Evolutionary conservation across 352 stramenopile species (phyloP), one percentile per base, ranked within the genome.

Genomic region (Globisporangium spinosum): DNA sequence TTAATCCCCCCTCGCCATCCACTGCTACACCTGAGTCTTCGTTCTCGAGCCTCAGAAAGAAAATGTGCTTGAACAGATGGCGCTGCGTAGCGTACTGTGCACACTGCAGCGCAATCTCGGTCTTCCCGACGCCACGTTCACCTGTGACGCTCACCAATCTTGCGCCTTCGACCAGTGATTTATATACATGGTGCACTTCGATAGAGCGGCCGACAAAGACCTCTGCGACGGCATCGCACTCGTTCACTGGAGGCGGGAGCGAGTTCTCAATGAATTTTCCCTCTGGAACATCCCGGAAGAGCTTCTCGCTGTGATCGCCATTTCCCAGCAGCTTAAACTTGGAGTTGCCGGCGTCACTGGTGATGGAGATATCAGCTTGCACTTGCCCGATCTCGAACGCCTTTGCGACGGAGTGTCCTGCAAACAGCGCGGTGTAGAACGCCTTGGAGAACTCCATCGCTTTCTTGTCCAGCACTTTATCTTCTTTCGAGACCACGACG

Each of bases 361-460:
- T 73, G 62, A 84, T 85, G 32, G 79, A 80, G 34, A 93, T 89
- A 57, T 92, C 78, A 34, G 87, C 86, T 55, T 91, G 83, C 5
- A 92, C 83, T 51, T 90, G 79, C 5, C 87, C 89, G 62, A 97
- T 95, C 56, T 95, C 85, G 63, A 97, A 97, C 43, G 87, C 88
- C 40, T 82, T 77, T 8, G 74, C 70, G 49, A 97, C 86, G 6
- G 86, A 93, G 49, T 91, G 85, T 0, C 87, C 84, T 0, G 83
- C 84, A 35, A 96, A 91, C 15, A 97, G 67, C 25, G 85, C 87
- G n/a, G 86, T 91, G 73, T 97, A 97, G 70, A 97, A 97, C n/a
- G 83, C 83, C 54, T 88, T 92, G 67, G 82, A 89, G 66, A 97
- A 97, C 70, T 90, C 83, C 80, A 94, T 92, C 8, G 88, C 88